Base-by-base conservation (phyloP, 2,329 filamentous ascomycete genomes). In the Chrysosporium queenslandicum region DNA sequence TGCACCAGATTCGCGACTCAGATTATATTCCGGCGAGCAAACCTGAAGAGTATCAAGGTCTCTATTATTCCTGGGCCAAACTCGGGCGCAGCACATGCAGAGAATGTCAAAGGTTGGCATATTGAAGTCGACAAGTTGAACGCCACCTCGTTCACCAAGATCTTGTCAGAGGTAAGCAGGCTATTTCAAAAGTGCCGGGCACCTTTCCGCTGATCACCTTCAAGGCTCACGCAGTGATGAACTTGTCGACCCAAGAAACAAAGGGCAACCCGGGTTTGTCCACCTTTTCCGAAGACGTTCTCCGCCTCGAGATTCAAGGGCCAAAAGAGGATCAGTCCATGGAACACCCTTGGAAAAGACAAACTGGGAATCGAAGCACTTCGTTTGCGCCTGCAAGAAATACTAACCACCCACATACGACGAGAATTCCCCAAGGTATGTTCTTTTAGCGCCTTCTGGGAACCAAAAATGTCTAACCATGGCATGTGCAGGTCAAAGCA, bases 1-100 rank as follows among this genome's bases (percentile, higher is more conserved):
- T 74, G 71, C 42, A 75, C 72, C 1, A 59, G 69, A 1, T 74
- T 72, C 58, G 71, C 73, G 0, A 76, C 73, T 0, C 68, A 75
- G 54, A 75, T 77, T 40, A 71, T 67, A 14, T 67, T 74, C 27
- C 58, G 68, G 0, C 64, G 68, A 18, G 21, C 53, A 48, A 34
- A 41, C 0, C 27, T 55, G 2, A 53, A 39, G 46, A 57, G 4
- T 0, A 65, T 70, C 36, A 60, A 56, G 1, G 65, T 68, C 1
- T 67, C 61, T 0, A 71, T 75, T 16, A 70, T 68, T 3, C 68
- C 72, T 0, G 61, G 59, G 18, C 59, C 63, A 8, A 40, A 63
- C 18, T 53, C 62, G 0, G 47, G 40, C 12, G 1, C 50, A 2
- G 59, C 62, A 1, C 53, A 60, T 32, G 51, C 46, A 8, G 47